Evolutionary conservation across 108 stramenopile species (phyloP).

Genomic region (Fistulifera pelliculosa): DNA sequence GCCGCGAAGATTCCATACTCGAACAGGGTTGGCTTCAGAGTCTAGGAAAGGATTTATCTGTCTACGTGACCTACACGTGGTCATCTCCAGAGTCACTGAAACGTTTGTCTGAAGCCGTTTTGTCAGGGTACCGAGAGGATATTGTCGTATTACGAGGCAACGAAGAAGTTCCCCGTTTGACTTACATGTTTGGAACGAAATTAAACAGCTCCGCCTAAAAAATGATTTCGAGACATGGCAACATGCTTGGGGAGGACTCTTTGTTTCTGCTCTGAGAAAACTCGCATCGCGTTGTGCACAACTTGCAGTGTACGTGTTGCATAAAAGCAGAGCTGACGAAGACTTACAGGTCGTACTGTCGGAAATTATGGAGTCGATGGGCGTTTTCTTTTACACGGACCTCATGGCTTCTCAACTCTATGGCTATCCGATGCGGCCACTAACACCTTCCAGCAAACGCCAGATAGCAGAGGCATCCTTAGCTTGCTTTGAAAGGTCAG

Average conservation of each 20-base stretch:
- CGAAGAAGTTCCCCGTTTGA: not conserved
- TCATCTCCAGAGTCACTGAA: constrained; percentile 57
- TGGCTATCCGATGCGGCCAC: constrained; percentile 60
- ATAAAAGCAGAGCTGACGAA: constrained; percentile 22
- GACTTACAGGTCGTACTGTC: constrained; percentile 22
- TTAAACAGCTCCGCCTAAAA: constrained; percentile 29
- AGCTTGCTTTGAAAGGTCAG: constrained; percentile 44
- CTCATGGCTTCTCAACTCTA: constrained; percentile 66
- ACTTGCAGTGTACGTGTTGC: constrained; percentile 41
- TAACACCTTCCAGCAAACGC: constrained; percentile 49
- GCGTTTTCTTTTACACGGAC: constrained; percentile 48
- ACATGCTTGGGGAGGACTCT: constrained; percentile 78
- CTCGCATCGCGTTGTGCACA: constrained; percentile 39
- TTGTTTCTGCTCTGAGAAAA: constrained; percentile 51
- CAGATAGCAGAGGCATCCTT: constrained; percentile 42
- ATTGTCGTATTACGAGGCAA: too few relatives aligned
- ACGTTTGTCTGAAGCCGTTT: constrained; percentile 31
- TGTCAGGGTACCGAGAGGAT: not conserved
- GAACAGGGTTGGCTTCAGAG: constrained; percentile 32
- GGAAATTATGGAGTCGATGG: constrained; percentile 61
- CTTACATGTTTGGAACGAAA: constrained; percentile 22
- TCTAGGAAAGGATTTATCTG: constrained; percentile 44
- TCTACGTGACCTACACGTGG: constrained; percentile 56
- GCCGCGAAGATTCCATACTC: constrained; percentile 21
- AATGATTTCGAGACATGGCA: constrained; percentile 55